Evolutionary conservation across 108 stramenopile genomes (phyloP).

Genomic region (Cyclotella distinguenda): DNA sequence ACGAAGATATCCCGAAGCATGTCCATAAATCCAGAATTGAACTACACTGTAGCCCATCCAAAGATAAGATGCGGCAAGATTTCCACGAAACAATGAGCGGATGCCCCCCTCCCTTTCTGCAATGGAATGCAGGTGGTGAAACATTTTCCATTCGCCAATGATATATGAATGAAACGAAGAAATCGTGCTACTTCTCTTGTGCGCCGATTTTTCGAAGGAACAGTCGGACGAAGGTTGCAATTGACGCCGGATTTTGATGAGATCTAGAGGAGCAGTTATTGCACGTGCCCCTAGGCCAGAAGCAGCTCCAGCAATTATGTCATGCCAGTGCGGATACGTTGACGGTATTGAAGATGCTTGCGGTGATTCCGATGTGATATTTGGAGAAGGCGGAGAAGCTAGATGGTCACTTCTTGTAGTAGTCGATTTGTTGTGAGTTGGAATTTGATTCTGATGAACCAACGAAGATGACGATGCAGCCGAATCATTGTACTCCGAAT

Average conservation of each 20-base stretch:
- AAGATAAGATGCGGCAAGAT: slow-evolving; percentile 87
- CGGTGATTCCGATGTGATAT: too few relatives aligned
- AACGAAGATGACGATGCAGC: too few relatives aligned
- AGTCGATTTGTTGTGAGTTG: too few relatives aligned
- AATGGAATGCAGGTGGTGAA: slow-evolving; percentile 32
- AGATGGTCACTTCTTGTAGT: too few relatives aligned
- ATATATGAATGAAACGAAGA: neutral
- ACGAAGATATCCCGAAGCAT: slow-evolving; percentile 28
- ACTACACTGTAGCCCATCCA: slow-evolving; percentile 91
- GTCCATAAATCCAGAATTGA: slow-evolving; percentile 85
- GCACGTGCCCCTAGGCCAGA: slow-evolving; percentile 63
- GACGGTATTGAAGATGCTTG: too few relatives aligned
- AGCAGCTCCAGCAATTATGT: slow-evolving; percentile 54
- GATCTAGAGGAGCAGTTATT: slow-evolving; percentile 90
- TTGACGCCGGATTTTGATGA: slow-evolving; percentile 88
- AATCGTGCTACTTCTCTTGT: neutral
- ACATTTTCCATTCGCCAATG: slow-evolving; percentile 35
- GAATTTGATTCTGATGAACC: too few relatives aligned
- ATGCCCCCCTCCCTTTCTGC: slow-evolving; percentile 81
- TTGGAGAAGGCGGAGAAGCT: too few relatives aligned
- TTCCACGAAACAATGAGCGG: slow-evolving; percentile 81
- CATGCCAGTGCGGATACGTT: slow-evolving; percentile 50
- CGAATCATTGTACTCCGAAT: too few relatives aligned
- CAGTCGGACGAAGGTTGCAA: slow-evolving; percentile 35
- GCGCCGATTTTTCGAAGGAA: neutral